Evolutionary conservation across 805 yeast genomes (phyloP), one percentile per base, ranked within the genome.

Genomic region (Saccharomycopsis amapae): DNA sequence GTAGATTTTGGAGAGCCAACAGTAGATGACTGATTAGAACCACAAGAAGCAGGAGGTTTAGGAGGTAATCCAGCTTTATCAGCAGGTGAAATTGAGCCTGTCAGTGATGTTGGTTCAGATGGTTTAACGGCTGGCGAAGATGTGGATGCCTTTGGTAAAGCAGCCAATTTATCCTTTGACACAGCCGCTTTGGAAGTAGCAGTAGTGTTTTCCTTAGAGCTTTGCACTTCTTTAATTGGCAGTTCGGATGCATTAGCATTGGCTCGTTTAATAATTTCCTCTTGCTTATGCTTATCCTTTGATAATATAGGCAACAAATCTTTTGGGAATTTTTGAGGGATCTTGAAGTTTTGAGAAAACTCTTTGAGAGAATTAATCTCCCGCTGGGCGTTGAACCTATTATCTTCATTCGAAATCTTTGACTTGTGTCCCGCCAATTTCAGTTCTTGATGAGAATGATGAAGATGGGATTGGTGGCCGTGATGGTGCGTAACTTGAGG

Each of bases 291-390:
- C 56, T 75, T 77, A 53, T 79, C 84, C 61, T 84, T 80, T 7
- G 89, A 66, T 26, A 82, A 64, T 17, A 83, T 80, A 5, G 93
- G 88, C 50, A 81, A 64, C 50, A 80, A 66, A 55, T 82, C 88
- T 17, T 69, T 62, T 5, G 94, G 90, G 52, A 68, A 63, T 40
- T 66, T 66, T 30, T 75, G 76, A 2, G 82, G 83, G 25, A 88
- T 76, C 62, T 85, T 85, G 63, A 86, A 85, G 54, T 76, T 83
- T 40, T 85, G 86, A 33, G 94, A 77, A 59, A 89, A 88, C 57
- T 84, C 85, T 52, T 76, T 78, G 46, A 86, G 68, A 9, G 85
- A 76, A 52, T 79, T 79, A 52, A 83, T 73, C 59, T 81, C 87
- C 51, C 76, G 75, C 58, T 78, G 77, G 1, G 76, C 73, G 53